A percentile compares a stretch with the other conserved stretches of the same genome.
Evolutionary conservation across 164 flowering plant species (phyloP).

Genomic region (Cinnamomum chago): DNA sequence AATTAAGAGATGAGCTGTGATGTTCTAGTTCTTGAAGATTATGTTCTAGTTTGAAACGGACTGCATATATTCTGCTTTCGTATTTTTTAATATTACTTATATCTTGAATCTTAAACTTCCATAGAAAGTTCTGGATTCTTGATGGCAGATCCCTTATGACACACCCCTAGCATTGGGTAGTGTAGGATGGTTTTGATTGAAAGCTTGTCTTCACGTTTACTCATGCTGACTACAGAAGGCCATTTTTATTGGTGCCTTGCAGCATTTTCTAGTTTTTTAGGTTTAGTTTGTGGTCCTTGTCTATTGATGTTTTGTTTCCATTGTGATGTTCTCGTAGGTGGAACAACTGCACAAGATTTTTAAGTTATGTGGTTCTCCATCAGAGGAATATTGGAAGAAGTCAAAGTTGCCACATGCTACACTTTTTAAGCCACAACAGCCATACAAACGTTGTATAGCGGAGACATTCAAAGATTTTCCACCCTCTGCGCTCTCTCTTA

Average conservation of each 20-base stretch:
- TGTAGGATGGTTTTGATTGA: background rate
- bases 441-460: conserved; percentile 64
- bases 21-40: background rate
- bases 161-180: background rate
- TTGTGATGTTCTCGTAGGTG: conserved; percentile 39
- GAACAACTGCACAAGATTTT: conserved; percentile 96
- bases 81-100: too few species aligned
- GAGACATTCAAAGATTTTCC: conserved; percentile 86
- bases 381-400: conserved; percentile 89
- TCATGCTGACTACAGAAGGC: background rate
- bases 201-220: background rate
- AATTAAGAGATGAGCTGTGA: background rate
- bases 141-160: background rate
- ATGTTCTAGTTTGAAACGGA: too few species aligned
- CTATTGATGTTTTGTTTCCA: background rate
- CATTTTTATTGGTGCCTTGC: background rate
- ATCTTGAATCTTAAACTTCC: too few species aligned
- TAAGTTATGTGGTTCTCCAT: conserved; percentile 94
- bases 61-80: background rate
- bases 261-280: conserved; percentile 3
- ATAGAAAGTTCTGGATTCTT: too few species aligned
- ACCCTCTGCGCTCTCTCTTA: conserved; percentile 54
- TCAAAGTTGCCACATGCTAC: conserved; percentile 79
- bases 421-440: conserved; percentile 82
- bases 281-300: background rate